These are phyloP conservation scores for Aspergillus olivimuriae DNA, from an alignment of 495 filamentous ascomycete genomes.

Conservation along the genomic window DNA sequence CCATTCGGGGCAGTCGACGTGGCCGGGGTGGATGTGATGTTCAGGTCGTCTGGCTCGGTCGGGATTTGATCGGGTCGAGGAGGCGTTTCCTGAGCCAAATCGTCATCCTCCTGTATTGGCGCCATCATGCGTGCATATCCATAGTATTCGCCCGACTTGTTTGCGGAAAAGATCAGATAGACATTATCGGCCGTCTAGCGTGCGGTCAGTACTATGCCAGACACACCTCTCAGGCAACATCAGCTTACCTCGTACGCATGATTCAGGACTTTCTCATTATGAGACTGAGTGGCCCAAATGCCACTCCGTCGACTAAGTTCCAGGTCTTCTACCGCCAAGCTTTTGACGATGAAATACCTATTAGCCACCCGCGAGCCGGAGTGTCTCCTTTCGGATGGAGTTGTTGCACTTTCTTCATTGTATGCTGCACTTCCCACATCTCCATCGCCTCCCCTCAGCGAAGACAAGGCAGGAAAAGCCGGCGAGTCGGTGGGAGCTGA, in stretches of 20 bases:
- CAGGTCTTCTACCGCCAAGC: constrained; percentile 88
- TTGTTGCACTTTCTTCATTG: constrained; percentile 1
- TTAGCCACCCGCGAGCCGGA: constrained; percentile 40
- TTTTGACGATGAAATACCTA: constrained; percentile 90
- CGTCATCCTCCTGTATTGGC: constrained; percentile 68
- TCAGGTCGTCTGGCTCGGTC: constrained; percentile 46
- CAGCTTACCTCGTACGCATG: constrained; percentile 70
- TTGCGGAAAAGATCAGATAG: constrained; percentile 95
- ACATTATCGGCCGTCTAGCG: constrained; percentile 82
- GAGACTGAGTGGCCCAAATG: constrained; percentile 91
- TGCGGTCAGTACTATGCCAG: no score
- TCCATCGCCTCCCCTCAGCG: constrained; percentile 2
- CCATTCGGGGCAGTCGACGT: constrained; percentile 79
- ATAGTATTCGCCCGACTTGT: constrained; percentile 97
- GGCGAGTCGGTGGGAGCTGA: constrained; percentile 25
- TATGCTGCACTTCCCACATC: neutral
- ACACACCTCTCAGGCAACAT: neutral
- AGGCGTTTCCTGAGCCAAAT: constrained; percentile 53
- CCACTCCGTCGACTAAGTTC: constrained; percentile 82
- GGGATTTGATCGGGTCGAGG: constrained; percentile 46
- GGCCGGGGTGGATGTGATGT: constrained; percentile 67
- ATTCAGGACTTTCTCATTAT: constrained; percentile 83
- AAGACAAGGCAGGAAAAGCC: constrained; percentile 1
- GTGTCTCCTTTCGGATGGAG: constrained; percentile 1
- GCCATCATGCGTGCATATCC: constrained; percentile 93